Percentiles rank a stretch among this genome's conserved stretches.
Conservation (phyloP, 129 eudicot genomes). For the Flaveria ramosissima region DNA sequence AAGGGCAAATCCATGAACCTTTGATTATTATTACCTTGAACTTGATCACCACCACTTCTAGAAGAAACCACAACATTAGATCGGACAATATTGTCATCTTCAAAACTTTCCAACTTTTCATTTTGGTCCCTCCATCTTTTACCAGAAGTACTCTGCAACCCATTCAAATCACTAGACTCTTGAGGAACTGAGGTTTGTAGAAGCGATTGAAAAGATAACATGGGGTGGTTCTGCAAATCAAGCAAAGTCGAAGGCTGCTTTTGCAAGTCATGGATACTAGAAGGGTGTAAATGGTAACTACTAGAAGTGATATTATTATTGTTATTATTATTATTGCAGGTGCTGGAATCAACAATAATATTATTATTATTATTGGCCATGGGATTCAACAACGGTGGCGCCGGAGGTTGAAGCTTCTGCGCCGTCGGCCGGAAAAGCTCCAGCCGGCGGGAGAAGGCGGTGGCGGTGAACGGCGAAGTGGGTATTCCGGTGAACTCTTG, state of each 20-base stretch:
- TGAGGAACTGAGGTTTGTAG: slow-evolving; percentile 34
- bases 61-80: slow-evolving; percentile 29
- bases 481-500: slow-evolving; percentile 96
- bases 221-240: slow-evolving; percentile 42
- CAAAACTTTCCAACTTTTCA: slow-evolving; percentile 38
- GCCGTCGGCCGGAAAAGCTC: slow-evolving; percentile 68
- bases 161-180: slow-evolving; percentile 38
- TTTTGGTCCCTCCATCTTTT: slow-evolving; percentile 34
- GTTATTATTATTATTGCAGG: not conserved
- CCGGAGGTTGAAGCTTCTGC: slow-evolving; percentile 42
- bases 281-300: slow-evolving; percentile 27
- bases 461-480: slow-evolving; percentile 59
- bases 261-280: slow-evolving; percentile 8
- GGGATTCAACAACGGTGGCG: slow-evolving; percentile 42
- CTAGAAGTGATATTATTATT: slow-evolving; percentile 3
- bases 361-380: slow-evolving; percentile 4
- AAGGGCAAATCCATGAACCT: slow-evolving; percentile 62
- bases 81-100: slow-evolving; percentile 34
- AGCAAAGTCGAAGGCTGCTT: slow-evolving; percentile 38
- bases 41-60: slow-evolving; percentile 40
- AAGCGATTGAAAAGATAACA: slow-evolving; percentile 43
- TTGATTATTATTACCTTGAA: slow-evolving; percentile 38
- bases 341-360: slow-evolving; percentile 8
- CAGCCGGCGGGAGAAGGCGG: slow-evolving; percentile 58
- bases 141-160: slow-evolving; percentile 25